Evolutionary conservation across 2,329 filamentous ascomycete species (phyloP), one percentile per base, ranked within the genome.

Genomic region (Arthrobotrys conoides): DNA sequence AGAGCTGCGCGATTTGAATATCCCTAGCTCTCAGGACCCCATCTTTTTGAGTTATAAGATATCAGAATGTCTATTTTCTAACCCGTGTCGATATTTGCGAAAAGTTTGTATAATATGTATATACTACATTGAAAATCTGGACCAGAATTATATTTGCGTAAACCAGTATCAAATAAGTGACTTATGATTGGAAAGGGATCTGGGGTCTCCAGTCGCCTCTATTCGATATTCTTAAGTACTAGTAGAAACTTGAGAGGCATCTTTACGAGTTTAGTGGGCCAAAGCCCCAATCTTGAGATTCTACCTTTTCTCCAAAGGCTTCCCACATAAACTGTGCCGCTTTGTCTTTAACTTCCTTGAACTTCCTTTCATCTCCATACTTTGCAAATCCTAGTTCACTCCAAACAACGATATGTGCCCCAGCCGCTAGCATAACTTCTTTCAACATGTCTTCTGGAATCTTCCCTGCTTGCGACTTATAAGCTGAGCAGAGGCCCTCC

Each of bases 391-490:
- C 75, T 22, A 72, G 57, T 16, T 30, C 18, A 1, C 30, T 68
- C 67, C 68, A 78, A 14, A 78, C 68, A 8, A 71, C 24, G 20
- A 72, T 36, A 57, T 78, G 75, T 5, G 75, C 51, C 22, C 68
- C 64, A n/a, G 63, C 75, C 14, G 48, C 75, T 18, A 78, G 46
- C 75, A 78, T 72, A 18, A 78, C 63, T 8, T 78, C 63, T 16
- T 65, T 48, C 16, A 78, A 63, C 46, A 72, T 72, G 20, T 16
- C 27, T n/a, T 64, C 46, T 22, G 63, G 61, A 5, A 69, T 6
- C 2, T n/a, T 16, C 12, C 20, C 38, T 9, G 30, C 55, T 8
- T 18, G 46, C 6, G 36, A 10, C 14, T 51, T 69, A 20, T 78
- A 78, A 22, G 63, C 49, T n/a, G 53, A 72, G 38, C 75, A 78